phyloP scores from a whole-genome alignment of 2,329 filamentous ascomycete species.

The Trichoderma lentiforme region DNA sequence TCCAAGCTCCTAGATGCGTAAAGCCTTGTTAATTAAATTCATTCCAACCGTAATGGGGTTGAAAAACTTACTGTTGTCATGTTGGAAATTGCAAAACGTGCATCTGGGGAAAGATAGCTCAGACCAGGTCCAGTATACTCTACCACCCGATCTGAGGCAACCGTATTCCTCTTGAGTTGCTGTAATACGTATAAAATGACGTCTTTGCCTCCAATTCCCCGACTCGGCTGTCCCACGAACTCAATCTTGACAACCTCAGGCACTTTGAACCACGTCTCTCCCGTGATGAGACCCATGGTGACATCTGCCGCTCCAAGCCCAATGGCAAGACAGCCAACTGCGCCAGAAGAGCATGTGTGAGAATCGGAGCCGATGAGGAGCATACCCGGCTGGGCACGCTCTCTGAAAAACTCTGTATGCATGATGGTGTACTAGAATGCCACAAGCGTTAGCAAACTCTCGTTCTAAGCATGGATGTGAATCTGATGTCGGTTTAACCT shows the following conservation, averaged over 20 bases:
- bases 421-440: conserved; percentile 34
- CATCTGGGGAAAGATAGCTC: conserved; percentile 39
- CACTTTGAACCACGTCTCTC: conserved; percentile 46
- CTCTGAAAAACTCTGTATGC: conserved; percentile 45
- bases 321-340: conserved; percentile 40
- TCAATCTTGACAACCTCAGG: conserved; percentile 41
- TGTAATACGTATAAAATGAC: conserved; percentile 43
- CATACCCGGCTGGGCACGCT: conserved; percentile 43
- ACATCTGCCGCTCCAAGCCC: conserved; percentile 46
- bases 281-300: conserved; percentile 42
- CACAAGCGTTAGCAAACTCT: not conserved
- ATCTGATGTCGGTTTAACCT: conserved; percentile 30
- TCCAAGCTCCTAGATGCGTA: conserved; percentile 36
- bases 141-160: conserved; percentile 42
- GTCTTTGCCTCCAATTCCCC: conserved; percentile 44
- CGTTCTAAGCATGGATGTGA: not conserved
- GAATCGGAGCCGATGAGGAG: conserved; percentile 43
- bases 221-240: conserved; percentile 34
- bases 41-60: not conserved
- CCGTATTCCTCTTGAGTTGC: conserved; percentile 43
- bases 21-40: not conserved
- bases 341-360: conserved; percentile 45
- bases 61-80: conserved; percentile 37
- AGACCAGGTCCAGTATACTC: conserved; percentile 44
- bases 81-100: conserved; percentile 45